A percentile compares a stretch with the other conserved stretches of the same genome.
phyloP scores from a whole-genome alignment of 768 basidiomycete genomes.

The Leucosporidium scottii region DNA sequence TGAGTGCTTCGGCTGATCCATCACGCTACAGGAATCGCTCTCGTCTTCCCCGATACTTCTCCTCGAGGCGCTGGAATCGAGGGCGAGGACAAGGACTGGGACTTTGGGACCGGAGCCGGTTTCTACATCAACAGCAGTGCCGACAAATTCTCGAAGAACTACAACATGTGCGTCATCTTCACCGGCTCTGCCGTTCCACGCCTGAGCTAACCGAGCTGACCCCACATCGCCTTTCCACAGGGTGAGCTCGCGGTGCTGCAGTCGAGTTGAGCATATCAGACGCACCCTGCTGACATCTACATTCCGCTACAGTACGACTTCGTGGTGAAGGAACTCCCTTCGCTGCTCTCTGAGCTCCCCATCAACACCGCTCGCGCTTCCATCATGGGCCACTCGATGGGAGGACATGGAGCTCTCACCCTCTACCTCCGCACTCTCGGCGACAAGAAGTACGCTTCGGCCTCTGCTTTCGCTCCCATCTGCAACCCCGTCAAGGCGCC shows the following conservation, averaged over 20 bases:
- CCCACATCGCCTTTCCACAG: slow-evolving; percentile 43
- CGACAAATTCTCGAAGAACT: slow-evolving; percentile 43
- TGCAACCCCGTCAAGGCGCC: slow-evolving; percentile 70
- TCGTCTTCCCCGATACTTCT: slow-evolving; percentile 92
- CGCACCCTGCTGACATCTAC: no score
- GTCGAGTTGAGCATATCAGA: slow-evolving; percentile 38
- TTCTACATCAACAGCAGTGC: slow-evolving; percentile 92
- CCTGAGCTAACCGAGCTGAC: not conserved
- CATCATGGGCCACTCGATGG: slow-evolving; percentile 96
- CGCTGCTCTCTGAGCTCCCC: slow-evolving; percentile 66
- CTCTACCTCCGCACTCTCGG: slow-evolving; percentile 61
- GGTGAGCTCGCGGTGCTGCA: slow-evolving; percentile 68
- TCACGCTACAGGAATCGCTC: slow-evolving; percentile 56
- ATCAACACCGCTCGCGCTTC: slow-evolving; percentile 76
- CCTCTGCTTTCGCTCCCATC: slow-evolving; percentile 80
- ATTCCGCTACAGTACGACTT: slow-evolving; percentile 53
- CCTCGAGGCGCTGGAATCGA: slow-evolving; percentile 77
- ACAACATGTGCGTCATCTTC: slow-evolving; percentile 39
- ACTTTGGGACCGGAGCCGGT: slow-evolving; percentile 65
- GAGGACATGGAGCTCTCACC: slow-evolving; percentile 88
- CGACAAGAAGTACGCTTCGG: slow-evolving; percentile 65
- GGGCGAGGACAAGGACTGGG: slow-evolving; percentile 56
- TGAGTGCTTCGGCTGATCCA: not conserved
- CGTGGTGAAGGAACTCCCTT: slow-evolving; percentile 74
- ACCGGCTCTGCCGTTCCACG: no score